Conservation (phyloP, 2,329 filamentous ascomycete species). For the Mycosphaerella sp. region DNA sequence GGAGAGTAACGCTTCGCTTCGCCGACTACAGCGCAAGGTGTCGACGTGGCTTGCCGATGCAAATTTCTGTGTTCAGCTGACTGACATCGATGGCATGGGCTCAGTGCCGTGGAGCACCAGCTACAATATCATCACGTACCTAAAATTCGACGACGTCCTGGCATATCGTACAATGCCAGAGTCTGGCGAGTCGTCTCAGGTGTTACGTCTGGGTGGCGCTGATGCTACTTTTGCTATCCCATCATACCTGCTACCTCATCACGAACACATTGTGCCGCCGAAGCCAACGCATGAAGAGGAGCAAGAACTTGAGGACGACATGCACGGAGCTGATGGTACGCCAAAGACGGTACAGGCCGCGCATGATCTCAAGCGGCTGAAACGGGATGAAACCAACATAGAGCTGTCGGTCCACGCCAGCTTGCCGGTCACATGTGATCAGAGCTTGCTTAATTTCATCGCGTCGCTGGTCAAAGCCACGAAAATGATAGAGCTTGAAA, state of each 20-base stretch:
- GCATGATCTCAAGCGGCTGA: constrained; percentile 37
- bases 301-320: constrained; percentile 34
- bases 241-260: constrained; percentile 48
- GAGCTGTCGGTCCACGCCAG: constrained; percentile 45
- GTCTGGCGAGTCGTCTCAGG: constrained; percentile 42
- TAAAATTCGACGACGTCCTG: constrained; percentile 46
- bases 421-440: constrained; percentile 47
- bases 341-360: constrained; percentile 41
- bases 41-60: constrained; percentile 48
- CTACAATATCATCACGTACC: constrained; percentile 44
- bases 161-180: constrained; percentile 45
- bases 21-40: constrained; percentile 43
- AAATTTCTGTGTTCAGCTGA: constrained; percentile 48
- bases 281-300: constrained; percentile 35
- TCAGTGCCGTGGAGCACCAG: constrained; percentile 46
- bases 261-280: constrained; percentile 48
- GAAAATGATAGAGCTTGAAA: constrained; percentile 52
- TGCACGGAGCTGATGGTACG: constrained; percentile 40
- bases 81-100: constrained; percentile 41
- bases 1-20: constrained; percentile 41
- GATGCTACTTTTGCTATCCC: constrained; percentile 47
- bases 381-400: constrained; percentile 47
- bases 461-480: constrained; percentile 52
- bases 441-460: constrained; percentile 49
- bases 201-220: constrained; percentile 47